Conservation (phyloP, 2,329 filamentous ascomycete species). For the Penicillium sp. region DNA sequence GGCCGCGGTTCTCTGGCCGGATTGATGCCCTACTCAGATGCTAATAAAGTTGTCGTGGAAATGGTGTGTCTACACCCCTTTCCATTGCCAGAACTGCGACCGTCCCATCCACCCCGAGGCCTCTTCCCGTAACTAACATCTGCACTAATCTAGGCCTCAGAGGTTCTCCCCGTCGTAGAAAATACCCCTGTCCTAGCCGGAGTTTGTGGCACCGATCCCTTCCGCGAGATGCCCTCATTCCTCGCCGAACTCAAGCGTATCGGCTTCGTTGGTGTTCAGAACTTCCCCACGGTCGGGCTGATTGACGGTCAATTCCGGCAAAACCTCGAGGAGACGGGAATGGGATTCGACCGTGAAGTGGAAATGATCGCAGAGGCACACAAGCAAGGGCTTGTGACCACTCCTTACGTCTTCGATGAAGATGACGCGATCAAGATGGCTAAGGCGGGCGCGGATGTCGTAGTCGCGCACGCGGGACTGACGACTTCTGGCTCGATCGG, state of each 20-base stretch:
- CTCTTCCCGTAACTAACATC: neutral
- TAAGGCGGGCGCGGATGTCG: conserved; percentile 63
- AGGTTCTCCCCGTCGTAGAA: conserved; percentile 66
- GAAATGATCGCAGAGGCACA: conserved; percentile 65
- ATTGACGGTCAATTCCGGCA: conserved; percentile 68
- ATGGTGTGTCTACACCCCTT: conserved; percentile 52
- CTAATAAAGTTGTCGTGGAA: conserved; percentile 68
- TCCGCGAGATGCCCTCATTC: conserved; percentile 63
- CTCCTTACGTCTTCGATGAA: conserved; percentile 68
- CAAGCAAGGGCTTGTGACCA: conserved; percentile 63
- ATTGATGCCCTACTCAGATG: conserved; percentile 70
- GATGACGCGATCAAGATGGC: conserved; percentile 65
- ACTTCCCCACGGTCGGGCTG: conserved; percentile 72
- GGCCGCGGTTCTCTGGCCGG: conserved; percentile 69
- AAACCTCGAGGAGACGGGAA: conserved; percentile 71
- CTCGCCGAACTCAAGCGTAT: conserved; percentile 60
- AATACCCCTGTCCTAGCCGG: conserved; percentile 68
- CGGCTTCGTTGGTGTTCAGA: conserved; percentile 70
- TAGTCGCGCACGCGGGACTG: conserved; percentile 69
- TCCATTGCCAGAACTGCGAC: neutral
- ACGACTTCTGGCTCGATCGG: conserved; percentile 67
- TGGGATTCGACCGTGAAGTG: conserved; percentile 68
- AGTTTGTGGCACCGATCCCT: conserved; percentile 71
- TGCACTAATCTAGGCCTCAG: conserved; percentile 51
- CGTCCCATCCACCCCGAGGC: neutral